phyloP scores from a whole-genome alignment of 228 moss, liverwort and hornwort species.

The Sphagnum fallax region DNA sequence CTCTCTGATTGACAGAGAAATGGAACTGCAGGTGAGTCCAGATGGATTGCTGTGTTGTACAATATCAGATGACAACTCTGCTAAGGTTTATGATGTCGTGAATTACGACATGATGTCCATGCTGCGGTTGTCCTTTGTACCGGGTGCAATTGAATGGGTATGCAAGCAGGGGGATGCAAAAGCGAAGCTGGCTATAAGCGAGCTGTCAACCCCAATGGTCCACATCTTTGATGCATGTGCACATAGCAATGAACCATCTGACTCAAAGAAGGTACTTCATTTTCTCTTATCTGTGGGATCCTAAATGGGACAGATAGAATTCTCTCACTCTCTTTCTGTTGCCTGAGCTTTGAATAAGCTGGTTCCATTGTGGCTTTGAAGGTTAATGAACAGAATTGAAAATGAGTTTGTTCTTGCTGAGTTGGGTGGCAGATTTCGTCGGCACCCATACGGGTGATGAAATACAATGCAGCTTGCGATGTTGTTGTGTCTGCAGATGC shows the following conservation, averaged over 20 bases:
- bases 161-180: conserved; percentile 93
- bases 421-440: conserved; percentile 46
- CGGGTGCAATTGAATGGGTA: conserved; percentile 86
- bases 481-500: conserved; percentile 84
- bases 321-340: too few species aligned
- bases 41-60: conserved; percentile 98
- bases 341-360: too few species aligned
- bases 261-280: conserved; percentile 44
- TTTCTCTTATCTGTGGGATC: conserved; percentile 3
- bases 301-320: not conserved
- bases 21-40: conserved; percentile 75
- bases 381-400: not conserved
- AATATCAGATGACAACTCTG: conserved; percentile 72
- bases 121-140: conserved; percentile 68
- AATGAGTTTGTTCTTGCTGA: not conserved
- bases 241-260: conserved; percentile 64
- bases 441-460: conserved; percentile 64
- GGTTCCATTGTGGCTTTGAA: not conserved
- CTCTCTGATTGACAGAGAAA: not conserved
- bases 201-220: conserved; percentile 46
- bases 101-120: conserved; percentile 99
- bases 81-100: conserved; percentile 92
- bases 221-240: conserved; percentile 91
- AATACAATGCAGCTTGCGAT: conserved; percentile 72
- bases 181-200: conserved; percentile 89